Base-by-base conservation (phyloP, 305 asterid species). In the Fraxinus nigra region DNA sequence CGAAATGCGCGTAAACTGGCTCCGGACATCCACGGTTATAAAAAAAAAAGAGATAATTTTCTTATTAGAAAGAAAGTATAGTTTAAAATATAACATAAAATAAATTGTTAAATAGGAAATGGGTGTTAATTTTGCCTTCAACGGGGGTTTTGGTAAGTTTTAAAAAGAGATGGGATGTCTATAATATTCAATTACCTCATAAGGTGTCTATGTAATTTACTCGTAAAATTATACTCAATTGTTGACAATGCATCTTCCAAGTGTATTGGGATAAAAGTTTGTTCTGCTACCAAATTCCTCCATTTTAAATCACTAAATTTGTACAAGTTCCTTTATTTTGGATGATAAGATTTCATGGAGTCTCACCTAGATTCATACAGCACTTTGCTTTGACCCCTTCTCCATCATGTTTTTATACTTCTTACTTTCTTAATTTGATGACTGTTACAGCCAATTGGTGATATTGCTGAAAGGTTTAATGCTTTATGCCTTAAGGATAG, bases 401-500 rank as follows among this genome's bases (percentile, higher is more conserved):
- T 9, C 51, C 22, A 63, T 28, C 37, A 26, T 70, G 40, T 80
- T 65, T 26, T 65, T 78, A 18, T 78, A 74, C 76, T 86, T 86
- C 80, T 86, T 35, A 75, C 22, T 26, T 67, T 43, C 28, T 73
- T 72, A 80, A 75, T 76, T 48, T 54, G 74, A 40, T 51, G 81
- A 78, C 87, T 82, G 82, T 79, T 89, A 91, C 88, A 95, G 98
- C 98, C 97, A 22, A 87, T 93, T 84, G 97, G 97, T 87, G 90
- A 88, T 88, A 90, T 90, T 82, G 90, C 94, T 7, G 98, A 95
- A 92, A 92, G 93, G 85, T 95, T 92, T 86, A 89, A 84, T 82
- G 94, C 97, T 74, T 87, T 95, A 80, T 90, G 95, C 89, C 86
- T 93, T 78, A 95, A 92, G 89, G 98, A 95, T 85, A 95, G 98